Evolutionary conservation across 352 stramenopile genomes (phyloP), one percentile per base, ranked within the genome.

Genomic region (Globisporangium perplexum): DNA sequence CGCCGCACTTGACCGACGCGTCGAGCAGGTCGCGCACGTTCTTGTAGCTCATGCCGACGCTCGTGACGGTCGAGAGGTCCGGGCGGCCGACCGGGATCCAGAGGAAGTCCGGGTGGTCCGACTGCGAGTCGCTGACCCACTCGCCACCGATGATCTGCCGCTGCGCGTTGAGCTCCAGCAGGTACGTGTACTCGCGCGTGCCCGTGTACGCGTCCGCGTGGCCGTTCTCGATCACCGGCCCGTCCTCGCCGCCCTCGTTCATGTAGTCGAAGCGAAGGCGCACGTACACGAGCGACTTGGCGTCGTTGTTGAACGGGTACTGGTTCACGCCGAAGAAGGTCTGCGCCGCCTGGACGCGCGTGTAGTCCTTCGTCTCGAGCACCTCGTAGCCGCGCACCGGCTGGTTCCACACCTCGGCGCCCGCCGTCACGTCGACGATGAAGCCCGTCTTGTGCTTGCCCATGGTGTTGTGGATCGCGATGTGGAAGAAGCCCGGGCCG

Each of bases 391-490:
- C 35, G 17, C 57, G 43, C 46, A 65, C 59, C 1, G 59, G 59
- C 42, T 65, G 56, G 42, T 57, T 57, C 56, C 49, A 62, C 24
- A 62, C 56, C 42, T 62, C 56, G 3, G 52, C 45, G 2, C 46
- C 46, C 1, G 59, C 47, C 22, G 24, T 53, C 17, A 76, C 72
- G 48, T 86, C 74, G 28, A 86, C 52, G 2, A 86, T 55, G 45
- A 86, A 65, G 57, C 0, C 72, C 65, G 53, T 30, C 26, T 30
- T 30, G 26, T 30, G 26, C 26, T 30, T 30, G 26, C 26, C 26
- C 26, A 86, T 67, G 52, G 81, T 71, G 59, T 86, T 86, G 35
- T 64, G 50, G 11, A 68, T 53, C n/a, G 72, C 72, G 41, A 86
- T 59, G 66, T 83, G 72, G 50, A 86, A 86, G 56, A 71, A 81